Evolutionary conservation across 2,329 filamentous ascomycete genomes (phyloP).

Genomic region (Pyricularia grisea): DNA sequence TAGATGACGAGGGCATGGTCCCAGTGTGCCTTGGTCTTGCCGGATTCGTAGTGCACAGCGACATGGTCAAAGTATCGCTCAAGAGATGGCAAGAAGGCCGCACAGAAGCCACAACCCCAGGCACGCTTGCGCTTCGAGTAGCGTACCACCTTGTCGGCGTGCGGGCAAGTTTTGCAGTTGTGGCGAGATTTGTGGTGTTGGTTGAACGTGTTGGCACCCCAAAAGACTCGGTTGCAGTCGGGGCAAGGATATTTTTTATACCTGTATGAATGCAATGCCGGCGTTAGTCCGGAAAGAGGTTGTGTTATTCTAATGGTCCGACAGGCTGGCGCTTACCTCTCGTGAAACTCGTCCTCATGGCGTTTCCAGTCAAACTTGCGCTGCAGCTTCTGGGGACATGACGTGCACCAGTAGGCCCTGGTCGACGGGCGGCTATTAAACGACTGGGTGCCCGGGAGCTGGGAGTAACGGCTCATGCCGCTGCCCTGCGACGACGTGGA

Average conservation of each 20-base stretch:
- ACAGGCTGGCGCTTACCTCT: constrained; percentile 16
- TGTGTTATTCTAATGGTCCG: background rate
- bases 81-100: constrained; percentile 50
- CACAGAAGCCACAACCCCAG: constrained; percentile 62
- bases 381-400: constrained; percentile 56
- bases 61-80: constrained; percentile 62
- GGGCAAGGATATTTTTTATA: constrained; percentile 60
- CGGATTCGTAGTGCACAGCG: constrained; percentile 55
- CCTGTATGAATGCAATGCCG: background rate
- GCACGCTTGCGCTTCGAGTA: constrained; percentile 49
- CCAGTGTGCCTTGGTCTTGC: constrained; percentile 56
- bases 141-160: constrained; percentile 54
- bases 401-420: constrained; percentile 47
- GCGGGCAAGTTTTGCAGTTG: constrained; percentile 47
- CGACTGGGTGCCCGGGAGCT: constrained; percentile 19
- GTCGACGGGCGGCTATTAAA: constrained; percentile 10
- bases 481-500: constrained; percentile 18
- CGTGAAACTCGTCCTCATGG: constrained; percentile 61
- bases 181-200: constrained; percentile 59
- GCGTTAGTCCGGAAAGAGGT: background rate
- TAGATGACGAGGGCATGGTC: constrained; percentile 61
- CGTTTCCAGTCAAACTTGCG: constrained; percentile 62
- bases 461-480: constrained; percentile 17
- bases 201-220: constrained; percentile 59
- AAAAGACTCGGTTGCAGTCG: constrained; percentile 59